A percentile compares a stretch with the other conserved stretches of the same genome.
These are phyloP conservation scores for Fusarium beomiforme DNA, from an alignment of 2,329 filamentous ascomycete species.

Conservation along the genomic window DNA sequence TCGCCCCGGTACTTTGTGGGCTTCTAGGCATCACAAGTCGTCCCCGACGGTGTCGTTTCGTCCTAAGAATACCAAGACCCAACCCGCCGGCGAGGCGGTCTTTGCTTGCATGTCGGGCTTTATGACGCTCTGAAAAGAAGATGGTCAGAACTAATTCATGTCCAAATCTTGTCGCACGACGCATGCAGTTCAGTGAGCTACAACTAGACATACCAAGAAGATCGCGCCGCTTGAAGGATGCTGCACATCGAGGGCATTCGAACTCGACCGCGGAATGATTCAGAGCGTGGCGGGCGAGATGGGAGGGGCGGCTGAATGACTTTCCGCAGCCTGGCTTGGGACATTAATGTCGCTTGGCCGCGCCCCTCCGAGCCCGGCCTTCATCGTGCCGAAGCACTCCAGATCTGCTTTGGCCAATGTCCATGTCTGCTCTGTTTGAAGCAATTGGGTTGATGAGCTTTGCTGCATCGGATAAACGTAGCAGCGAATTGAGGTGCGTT, in stretches of 20 bases:
- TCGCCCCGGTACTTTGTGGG: fast-evolving
- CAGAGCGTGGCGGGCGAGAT: background rate
- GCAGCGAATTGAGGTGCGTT: background rate
- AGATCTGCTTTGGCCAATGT: fast-evolving
- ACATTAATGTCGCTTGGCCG: background rate
- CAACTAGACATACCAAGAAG: background rate
- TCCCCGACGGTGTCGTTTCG: background rate
- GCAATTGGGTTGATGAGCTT: background rate
- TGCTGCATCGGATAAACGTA: background rate
- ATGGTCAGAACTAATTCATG: fast-evolving
- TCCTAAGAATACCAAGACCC: background rate
- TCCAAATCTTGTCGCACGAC: no score
- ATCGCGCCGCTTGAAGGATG: background rate
- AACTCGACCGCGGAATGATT: background rate
- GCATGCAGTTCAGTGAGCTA: no score
- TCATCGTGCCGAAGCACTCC: background rate
- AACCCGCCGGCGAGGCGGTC: background rate
- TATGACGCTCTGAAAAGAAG: background rate
- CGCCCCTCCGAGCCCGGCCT: background rate
- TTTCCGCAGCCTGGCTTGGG: background rate
- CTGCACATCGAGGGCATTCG: background rate
- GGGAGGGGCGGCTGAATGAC: background rate
- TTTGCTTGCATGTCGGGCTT: background rate
- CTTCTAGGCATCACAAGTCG: fast-evolving
- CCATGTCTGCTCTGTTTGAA: fast-evolving